Evolutionary conservation across 208 protist species (phyloP).

Genomic region (Wallacemonas rigidus): DNA sequence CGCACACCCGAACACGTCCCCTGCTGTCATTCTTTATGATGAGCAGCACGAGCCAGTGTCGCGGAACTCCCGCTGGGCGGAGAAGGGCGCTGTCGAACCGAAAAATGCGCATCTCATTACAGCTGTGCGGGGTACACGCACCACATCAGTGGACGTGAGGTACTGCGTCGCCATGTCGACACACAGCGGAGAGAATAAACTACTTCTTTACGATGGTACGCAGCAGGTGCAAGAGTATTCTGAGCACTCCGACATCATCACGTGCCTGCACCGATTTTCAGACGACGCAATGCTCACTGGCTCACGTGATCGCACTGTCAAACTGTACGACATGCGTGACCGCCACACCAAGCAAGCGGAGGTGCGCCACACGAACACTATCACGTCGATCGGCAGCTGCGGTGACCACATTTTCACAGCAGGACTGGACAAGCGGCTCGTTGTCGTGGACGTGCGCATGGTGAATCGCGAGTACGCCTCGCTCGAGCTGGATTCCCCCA

Average conservation of each 20-base stretch:
- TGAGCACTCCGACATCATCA: slow-evolving; percentile 87
- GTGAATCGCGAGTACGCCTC: slow-evolving; percentile 32
- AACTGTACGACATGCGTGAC: slow-evolving; percentile 74
- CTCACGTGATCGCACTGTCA: slow-evolving; percentile 79
- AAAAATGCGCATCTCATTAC: slow-evolving; percentile 76
- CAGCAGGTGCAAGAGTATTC: slow-evolving; percentile 67
- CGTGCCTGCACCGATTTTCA: slow-evolving; percentile 68
- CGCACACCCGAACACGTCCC: slow-evolving; percentile 39
- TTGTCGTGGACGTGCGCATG: slow-evolving; percentile 82
- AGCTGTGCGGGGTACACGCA: slow-evolving; percentile 56
- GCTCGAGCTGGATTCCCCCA: slow-evolving; percentile 80
- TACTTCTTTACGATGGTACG: slow-evolving; percentile 71
- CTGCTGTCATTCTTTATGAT: slow-evolving; percentile 80
- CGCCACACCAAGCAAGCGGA: background rate
- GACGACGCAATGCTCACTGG: slow-evolving; percentile 79
- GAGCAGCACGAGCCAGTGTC: slow-evolving; percentile 34
- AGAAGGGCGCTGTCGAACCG: slow-evolving; percentile 74
- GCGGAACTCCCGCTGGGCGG: slow-evolving; percentile 71
- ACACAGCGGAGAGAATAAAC: slow-evolving; percentile 28
- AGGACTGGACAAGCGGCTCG: slow-evolving; percentile 76
- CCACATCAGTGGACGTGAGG: slow-evolving; percentile 27
- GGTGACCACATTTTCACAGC: slow-evolving; percentile 84
- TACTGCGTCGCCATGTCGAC: slow-evolving; percentile 72
- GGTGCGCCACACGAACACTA: slow-evolving; percentile 71
- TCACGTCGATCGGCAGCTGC: slow-evolving; percentile 75